These are phyloP conservation scores for Kurtzmaniella natalensis DNA, from an alignment of 1,139 yeast genomes.

Conservation along the genomic window DNA sequence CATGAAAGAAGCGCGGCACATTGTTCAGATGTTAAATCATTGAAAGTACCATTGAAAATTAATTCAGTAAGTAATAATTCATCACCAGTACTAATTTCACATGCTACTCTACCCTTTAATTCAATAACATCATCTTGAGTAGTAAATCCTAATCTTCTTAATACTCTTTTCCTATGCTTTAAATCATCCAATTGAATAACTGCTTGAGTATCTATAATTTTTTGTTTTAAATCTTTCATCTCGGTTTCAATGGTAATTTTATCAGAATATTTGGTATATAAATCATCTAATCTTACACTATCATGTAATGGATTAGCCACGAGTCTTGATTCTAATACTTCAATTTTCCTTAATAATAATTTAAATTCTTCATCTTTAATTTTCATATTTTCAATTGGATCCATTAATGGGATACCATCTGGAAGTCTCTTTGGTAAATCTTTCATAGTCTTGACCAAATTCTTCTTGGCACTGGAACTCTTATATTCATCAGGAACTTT, in stretches of 20 bases:
- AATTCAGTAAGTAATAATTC: conserved; percentile 85
- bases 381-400: conserved; percentile 90
- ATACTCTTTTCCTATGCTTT: conserved; percentile 85
- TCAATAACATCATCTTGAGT: conserved; percentile 84
- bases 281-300: conserved; percentile 56
- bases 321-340: conserved; percentile 73
- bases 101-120: conserved; percentile 90
- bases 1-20: conserved; percentile 90
- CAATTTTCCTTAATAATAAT: conserved; percentile 67
- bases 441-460: conserved; percentile 69
- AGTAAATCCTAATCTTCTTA: conserved; percentile 78
- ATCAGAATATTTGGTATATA: conserved; percentile 59
- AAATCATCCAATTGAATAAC: conserved; percentile 92
- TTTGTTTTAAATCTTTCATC: conserved; percentile 55
- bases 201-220: conserved; percentile 80
- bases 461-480: conserved; percentile 64
- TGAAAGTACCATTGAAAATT: conserved; percentile 92
- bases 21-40: conserved; percentile 81
- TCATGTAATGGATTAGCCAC: conserved; percentile 65
- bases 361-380: conserved; percentile 77
- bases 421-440: conserved; percentile 83
- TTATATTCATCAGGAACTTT: conserved; percentile 78
- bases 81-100: conserved; percentile 95
- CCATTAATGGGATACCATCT: conserved; percentile 83
- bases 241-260: conserved; percentile 63